Evolutionary conservation across 495 filamentous ascomycete species (phyloP), one percentile per base, ranked within the genome.

Genomic region (Thermothielavioides terrestris): DNA sequence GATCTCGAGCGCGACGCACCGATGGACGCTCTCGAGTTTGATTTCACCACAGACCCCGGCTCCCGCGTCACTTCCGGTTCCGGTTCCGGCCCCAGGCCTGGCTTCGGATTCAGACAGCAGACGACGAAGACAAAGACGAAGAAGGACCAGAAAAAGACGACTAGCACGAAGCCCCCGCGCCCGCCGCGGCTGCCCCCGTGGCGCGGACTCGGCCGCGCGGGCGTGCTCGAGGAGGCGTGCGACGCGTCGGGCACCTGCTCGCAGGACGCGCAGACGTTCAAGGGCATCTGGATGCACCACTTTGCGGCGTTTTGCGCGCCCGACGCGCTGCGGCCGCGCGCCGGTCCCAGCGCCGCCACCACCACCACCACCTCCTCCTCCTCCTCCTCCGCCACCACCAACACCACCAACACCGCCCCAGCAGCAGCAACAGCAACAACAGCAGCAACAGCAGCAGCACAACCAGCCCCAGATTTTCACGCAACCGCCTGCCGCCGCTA

Each of bases 241-340:
- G 92, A 98, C 63, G 77, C 82, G 1, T 68, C 63, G 15, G 87
- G 79, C 3, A 72, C 64, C 36, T 97, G 90, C 60, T 85, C 80
- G 10, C 92, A 97, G 67, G 77, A 98, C 58, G 77, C 76, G 1
- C 89, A 96, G 58, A 94, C 87, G 0, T 98, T 98, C 75, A 98
- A 96, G 60, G 88, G 89, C 12, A 91, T 95, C 45, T 94, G 88
- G 72, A 94, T 92, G 72, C 75, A 95, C 65, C 91, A 98, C 55
- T 73, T 98, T 1, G 76, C 82, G 0, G 63, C 79, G 3, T 95
- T 97, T 66, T 98, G 92, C 66, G 70, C 75, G 18, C 77, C 78
- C 0, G 26, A 23, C 7, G 41, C 43, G 11, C 68, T 96, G 1
- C 48, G 67, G 6, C 12, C 8, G 6, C 1, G 14, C 1, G 50